Evolutionary conservation across 164 flowering plant genomes (phyloP).

Genomic region (Macadamia integrifolia): DNA sequence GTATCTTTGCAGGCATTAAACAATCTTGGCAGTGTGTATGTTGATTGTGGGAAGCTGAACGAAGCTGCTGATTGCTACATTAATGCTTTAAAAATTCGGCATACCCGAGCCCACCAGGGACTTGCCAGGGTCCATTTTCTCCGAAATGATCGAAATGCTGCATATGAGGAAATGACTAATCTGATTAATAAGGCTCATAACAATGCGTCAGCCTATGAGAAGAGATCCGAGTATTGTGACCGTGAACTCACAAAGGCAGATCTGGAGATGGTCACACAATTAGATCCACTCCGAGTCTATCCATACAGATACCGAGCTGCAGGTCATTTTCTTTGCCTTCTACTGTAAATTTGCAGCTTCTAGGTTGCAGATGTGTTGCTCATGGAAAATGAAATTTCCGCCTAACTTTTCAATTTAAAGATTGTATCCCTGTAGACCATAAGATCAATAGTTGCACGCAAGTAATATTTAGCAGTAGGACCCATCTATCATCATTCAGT

Average conservation of each 20-base stretch:
- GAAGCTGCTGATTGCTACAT: slow-evolving; percentile 93
- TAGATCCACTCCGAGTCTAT: slow-evolving; percentile 94
- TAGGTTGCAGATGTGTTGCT: not conserved
- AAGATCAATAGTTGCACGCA: too few relatives aligned
- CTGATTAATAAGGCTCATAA: slow-evolving; percentile 83
- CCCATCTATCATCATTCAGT: too few relatives aligned
- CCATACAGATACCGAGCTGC: slow-evolving; percentile 99
- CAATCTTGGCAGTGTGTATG: slow-evolving; percentile 96
- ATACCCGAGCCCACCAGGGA: slow-evolving; percentile 99
- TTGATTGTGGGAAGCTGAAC: slow-evolving; percentile 71
- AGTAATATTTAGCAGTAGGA: too few relatives aligned
- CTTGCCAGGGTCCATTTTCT: slow-evolving; percentile 93
- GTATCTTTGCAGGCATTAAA: slow-evolving; percentile 67
- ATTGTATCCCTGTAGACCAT: too few relatives aligned
- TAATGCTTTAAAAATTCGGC: slow-evolving; percentile 85
- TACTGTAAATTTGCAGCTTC: not conserved
- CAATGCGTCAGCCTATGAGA: slow-evolving; percentile 97
- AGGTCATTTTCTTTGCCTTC: slow-evolving; percentile 40
- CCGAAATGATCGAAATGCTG: slow-evolving; percentile 63
- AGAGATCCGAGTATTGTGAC: slow-evolving; percentile 95
- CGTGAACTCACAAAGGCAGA: slow-evolving; percentile 85
- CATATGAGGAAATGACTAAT: slow-evolving; percentile 89
- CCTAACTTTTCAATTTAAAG: too few relatives aligned
- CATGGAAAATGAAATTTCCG: too few relatives aligned
- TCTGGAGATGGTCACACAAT: slow-evolving; percentile 80